Conservation (phyloP, 116 monocot genomes). For the Papilionanthe hybrid region DNA sequence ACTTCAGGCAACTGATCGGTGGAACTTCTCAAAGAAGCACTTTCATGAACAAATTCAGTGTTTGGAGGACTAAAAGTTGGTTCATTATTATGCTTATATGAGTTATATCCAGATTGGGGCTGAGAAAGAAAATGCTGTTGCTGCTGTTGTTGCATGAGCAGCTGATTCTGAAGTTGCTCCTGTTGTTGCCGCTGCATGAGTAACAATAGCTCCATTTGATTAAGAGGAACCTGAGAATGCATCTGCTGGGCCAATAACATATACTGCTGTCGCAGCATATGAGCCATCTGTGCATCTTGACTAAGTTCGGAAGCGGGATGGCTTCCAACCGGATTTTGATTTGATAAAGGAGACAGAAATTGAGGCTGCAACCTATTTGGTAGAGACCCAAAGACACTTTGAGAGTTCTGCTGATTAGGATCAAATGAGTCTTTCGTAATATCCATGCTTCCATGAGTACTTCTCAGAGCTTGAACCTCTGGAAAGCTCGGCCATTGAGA, state of each 20-base stretch:
- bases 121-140: constrained; percentile 70
- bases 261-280: constrained; percentile 76
- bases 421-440: constrained; percentile 37
- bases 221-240: constrained; percentile 47
- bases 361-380: constrained; percentile 48
- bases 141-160: constrained; percentile 37
- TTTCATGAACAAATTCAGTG: constrained; percentile 15
- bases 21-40: constrained; percentile 12
- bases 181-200: constrained; percentile 68
- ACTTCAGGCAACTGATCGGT: constrained; percentile 21
- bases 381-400: constrained; percentile 39
- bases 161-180: constrained; percentile 38
- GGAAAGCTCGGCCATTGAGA: constrained; percentile 41
- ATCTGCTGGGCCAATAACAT: constrained; percentile 57
- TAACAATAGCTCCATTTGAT: constrained; percentile 53
- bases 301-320: constrained; percentile 43
- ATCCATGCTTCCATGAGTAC: constrained; percentile 32
- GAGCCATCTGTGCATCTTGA: constrained; percentile 63
- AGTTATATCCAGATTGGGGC: constrained; percentile 45
- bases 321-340: constrained; percentile 35
- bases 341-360: constrained; percentile 42
- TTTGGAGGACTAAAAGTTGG: constrained; percentile 31
- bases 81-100: constrained; percentile 39
- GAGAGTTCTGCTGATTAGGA: constrained; percentile 41
- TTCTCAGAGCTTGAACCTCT: constrained; percentile 33